Percentiles rank a stretch among this genome's conserved stretches.
phyloP scores from a whole-genome alignment of 768 basidiomycete genomes.

The Clavaria fumosa region DNA sequence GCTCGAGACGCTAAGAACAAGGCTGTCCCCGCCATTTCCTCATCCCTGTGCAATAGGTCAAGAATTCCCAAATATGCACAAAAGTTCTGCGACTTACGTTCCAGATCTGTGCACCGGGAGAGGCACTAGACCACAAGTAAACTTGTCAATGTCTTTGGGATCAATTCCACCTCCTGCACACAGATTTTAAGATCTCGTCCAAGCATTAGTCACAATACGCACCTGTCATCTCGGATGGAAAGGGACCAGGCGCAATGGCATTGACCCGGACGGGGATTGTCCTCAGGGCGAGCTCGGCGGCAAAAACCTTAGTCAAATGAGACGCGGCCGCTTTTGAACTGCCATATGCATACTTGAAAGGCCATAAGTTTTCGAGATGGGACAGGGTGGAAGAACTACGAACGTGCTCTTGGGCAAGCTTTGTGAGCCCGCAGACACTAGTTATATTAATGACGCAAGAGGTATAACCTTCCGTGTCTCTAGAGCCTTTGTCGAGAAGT shows the following conservation, averaged over 20 bases:
- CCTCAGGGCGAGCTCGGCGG: constrained; percentile 62
- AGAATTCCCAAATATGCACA: too few relatives aligned
- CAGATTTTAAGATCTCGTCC: too few relatives aligned
- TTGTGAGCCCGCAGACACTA: constrained; percentile 57
- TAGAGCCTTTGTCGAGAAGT: constrained; percentile 55
- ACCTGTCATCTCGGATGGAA: constrained; percentile 62
- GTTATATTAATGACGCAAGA: constrained; percentile 66
- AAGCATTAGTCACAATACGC: too few relatives aligned
- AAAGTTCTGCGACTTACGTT: constrained; percentile 48
- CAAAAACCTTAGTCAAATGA: constrained; percentile 58
- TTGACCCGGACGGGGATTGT: constrained; percentile 56
- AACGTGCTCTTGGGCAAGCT: constrained; percentile 65
- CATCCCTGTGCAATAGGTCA: constrained; percentile 26
- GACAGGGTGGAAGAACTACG: constrained; percentile 15
- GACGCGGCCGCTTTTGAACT: constrained; percentile 65
- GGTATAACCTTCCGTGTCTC: constrained; percentile 39
- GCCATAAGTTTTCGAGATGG: too few relatives aligned
- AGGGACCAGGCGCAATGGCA: constrained; percentile 63
- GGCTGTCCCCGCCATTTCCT: constrained; percentile 65
- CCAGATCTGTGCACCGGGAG: constrained; percentile 51
- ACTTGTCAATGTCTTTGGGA: constrained; percentile 31
- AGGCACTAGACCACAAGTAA: constrained; percentile 42
- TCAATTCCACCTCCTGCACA: constrained; percentile 32
- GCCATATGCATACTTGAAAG: constrained; percentile 60
- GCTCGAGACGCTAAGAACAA: constrained; percentile 60